Base-by-base conservation (phyloP, 371 early-diverging fungal species). In the Chytridiales sp. region DNA sequence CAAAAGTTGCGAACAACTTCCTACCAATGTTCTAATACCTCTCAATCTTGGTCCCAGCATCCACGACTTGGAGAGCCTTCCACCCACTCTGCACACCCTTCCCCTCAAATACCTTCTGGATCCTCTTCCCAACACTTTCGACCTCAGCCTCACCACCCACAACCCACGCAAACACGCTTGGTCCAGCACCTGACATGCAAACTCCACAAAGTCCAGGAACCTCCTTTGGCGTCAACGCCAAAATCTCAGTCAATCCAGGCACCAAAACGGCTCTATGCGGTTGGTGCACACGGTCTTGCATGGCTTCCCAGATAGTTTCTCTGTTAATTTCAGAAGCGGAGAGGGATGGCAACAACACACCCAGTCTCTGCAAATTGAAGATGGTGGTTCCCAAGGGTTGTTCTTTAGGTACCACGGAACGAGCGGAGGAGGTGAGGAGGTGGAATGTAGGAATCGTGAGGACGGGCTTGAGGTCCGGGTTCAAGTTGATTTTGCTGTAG, bases 221-320 rank as follows among this genome's bases (percentile, higher is more conserved):
- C 34, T 79, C 83, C 56, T 77, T 77, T 4, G 90, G 90, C 13
- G 86, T 89, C 61, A 95, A 77, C 8, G 74, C 72, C 41, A 95
- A 73, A 64, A 95, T 85, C 58, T 92, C 83, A n/a, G 88, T 76
- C 47, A 98, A 77, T 26, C 98, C 98, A 19, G 98, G 98, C 47
- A 97, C 90, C 66, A 98, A 77, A 55, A 87, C 85, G 66, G 84
- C 87, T 34, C 97, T 81, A 73, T 95, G 94, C 17, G 89, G 91
- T 73, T 98, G 98, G 74, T 98, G 98, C 31, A 97, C 73, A 62
- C 84, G 83, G 74, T 98, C 98, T 64, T 87, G 87, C 92, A 98
- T 94, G 8, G 95, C 91, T 47, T 90, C 87, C 65, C 81, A 86
- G 60, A 98, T 87, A 47, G 90, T 67, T 60, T 86, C 85, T 4